Evolutionary conservation across 2,329 filamentous ascomycete species (phyloP), one percentile per base, ranked within the genome.

Genomic region (Hymenoscyphus occultus): DNA sequence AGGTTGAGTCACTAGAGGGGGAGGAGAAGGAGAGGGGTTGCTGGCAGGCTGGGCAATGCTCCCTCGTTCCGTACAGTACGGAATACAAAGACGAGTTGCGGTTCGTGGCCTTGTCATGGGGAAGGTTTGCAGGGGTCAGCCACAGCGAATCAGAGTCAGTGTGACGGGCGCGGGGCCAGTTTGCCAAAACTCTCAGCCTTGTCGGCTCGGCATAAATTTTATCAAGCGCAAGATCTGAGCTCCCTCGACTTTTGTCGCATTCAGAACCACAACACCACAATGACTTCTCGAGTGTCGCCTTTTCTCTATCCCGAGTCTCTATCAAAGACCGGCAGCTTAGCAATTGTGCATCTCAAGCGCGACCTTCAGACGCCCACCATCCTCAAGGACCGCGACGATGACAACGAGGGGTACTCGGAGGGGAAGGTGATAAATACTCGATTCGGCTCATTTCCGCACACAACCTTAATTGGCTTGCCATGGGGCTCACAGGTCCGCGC

Each of bases 401-500:
- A 85, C 54, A 83, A 89, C 68, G 84, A 88, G 73, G 90, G 90
- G 65, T 93, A 93, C 72, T 84, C 85, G 39, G 90, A 93, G 75
- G 90, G 90, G 42, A 88, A 88, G 58, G 90, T 92, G 2, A 86
- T 93, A 62, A 98, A 97, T 79, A 99, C 94, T 1, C 88, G 93
- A 56, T 99, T 97, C 74, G 95, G 95, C 59, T 97, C 93, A 0
- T 94, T 93, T 67, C 91, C 91, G 0, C 91, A 94, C 75, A 90
- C 85, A 12, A 93, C 91, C 0, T 79, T 94, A 57, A 84, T 97
- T 63, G 83, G 86, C 5, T 82, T 93, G 62, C 90, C 91, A 54
- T 98, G 94, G 94, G 95, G 95, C 35, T 92, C 91, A 6, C 95
- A 98, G 76, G 88, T 98, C 28, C 85, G 92, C 58, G 95, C 95